Base-by-base conservation (phyloP, 768 basidiomycete genomes). In the Termitomyces sp. region DNA sequence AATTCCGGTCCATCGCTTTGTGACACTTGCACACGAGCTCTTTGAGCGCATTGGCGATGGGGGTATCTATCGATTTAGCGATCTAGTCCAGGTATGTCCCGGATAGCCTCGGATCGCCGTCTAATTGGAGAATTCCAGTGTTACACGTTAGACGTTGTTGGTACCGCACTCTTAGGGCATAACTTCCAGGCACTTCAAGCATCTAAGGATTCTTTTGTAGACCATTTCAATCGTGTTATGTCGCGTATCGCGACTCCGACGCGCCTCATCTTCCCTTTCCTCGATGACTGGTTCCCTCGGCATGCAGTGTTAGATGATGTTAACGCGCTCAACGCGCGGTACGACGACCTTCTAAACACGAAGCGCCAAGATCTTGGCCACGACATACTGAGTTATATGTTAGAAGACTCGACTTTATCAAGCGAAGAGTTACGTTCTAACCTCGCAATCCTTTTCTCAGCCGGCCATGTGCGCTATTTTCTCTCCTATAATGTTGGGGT, bases 401-500 rank as follows among this genome's bases (percentile, higher is more conserved):
- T 75, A 47, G 67, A 73, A 57, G 71, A 74, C 24, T 58, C 67
- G 1, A 61, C 64, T 16, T 64, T 75, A 61, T 61, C 71, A 16
- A 66, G 70, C 53, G 65, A 68, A 58, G 75, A 77, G 45, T 62
- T 69, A 32, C 68, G 70, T 10, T 70, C 72, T 43, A 76, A 77
- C 61, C 66, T 76, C 53, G 65, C 70, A 26, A 67, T 75, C 42
- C 62, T 75, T 10, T 77, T 77, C 63, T 71, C 72, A 24, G 75
- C 73, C 8, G 76, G 76, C 1, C 75, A 77, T 57, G 74, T 76
- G 56, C 32, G 69, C 42, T 28, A 13, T 4, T 32, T 51, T 56
- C n/a, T 36, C 28, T 14, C 4, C 16, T 16, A 44, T n/a, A 36
- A 30, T 24, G 42, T 16, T 46, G 32, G n/a, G 10, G 7, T 18